A percentile compares a stretch with the other conserved stretches of the same genome.
Conservation (phyloP, 805 yeast genomes). For the Candida saitoana region DNA sequence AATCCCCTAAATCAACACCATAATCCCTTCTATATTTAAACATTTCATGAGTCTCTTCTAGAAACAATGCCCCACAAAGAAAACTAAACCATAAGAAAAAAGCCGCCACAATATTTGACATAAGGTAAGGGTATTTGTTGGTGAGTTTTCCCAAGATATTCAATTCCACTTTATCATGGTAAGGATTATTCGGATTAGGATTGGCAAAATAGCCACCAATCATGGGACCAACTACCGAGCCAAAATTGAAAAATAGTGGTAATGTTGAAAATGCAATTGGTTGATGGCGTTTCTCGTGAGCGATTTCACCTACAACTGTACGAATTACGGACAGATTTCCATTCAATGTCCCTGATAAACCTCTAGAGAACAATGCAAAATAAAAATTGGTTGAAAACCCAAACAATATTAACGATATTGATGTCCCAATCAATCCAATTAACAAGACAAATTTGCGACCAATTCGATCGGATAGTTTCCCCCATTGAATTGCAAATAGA, state of each 20-base stretch:
- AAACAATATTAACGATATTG: slow-evolving; percentile 20
- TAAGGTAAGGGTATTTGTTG: slow-evolving; percentile 30
- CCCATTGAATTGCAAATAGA: slow-evolving; percentile 25
- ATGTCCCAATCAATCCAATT: slow-evolving; percentile 23
- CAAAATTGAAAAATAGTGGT: slow-evolving; percentile 32
- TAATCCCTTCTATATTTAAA: slow-evolving; percentile 16
- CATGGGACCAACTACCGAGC: slow-evolving; percentile 28
- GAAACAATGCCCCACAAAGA: slow-evolving; percentile 24
- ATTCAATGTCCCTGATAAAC: slow-evolving; percentile 24
- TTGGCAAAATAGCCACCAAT: slow-evolving; percentile 30
- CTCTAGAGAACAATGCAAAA: slow-evolving; percentile 24
- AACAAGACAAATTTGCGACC: slow-evolving; percentile 28
- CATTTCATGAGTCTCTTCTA: slow-evolving; percentile 30
- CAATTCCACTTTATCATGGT: slow-evolving; percentile 3
- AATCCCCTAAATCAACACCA: slow-evolving; percentile 32
- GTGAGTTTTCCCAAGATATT: slow-evolving; percentile 8
- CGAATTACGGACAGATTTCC: slow-evolving; percentile 31
- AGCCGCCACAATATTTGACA: slow-evolving; percentile 31
- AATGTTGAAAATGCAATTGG: slow-evolving; percentile 27
- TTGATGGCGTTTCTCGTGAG: slow-evolving; percentile 26
- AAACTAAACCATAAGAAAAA: slow-evolving; percentile 19
- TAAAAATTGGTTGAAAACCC: slow-evolving; percentile 26
- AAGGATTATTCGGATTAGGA: slow-evolving; percentile 18
- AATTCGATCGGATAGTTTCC: slow-evolving; percentile 23
- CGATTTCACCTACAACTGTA: slow-evolving; percentile 30